Evolutionary conservation across 768 basidiomycete species (phyloP).

Genomic region (Boletus coccyginus): DNA sequence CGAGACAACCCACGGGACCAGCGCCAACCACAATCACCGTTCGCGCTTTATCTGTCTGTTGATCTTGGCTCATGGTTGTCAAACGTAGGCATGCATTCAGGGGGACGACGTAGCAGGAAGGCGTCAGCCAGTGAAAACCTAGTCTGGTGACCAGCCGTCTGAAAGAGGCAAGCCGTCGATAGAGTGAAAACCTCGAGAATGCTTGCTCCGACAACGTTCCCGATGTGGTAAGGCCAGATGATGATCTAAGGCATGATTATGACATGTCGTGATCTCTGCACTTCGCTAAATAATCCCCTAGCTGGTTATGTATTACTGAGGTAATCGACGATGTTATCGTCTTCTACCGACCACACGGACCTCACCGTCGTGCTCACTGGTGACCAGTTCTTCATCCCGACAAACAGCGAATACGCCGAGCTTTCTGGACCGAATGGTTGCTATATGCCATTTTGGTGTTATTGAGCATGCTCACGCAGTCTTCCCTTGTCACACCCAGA

Average conservation of each 20-base stretch:
- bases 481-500: conserved; percentile 23
- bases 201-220: background rate
- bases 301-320: conserved; percentile 6
- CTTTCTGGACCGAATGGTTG: conserved; percentile 39
- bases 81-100: background rate
- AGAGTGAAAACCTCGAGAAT: too few relatives aligned
- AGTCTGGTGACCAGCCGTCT: too few relatives aligned
- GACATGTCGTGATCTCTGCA: background rate
- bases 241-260: conserved; percentile 20
- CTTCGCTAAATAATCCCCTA: background rate
- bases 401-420: conserved; percentile 47
- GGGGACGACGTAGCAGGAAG: background rate
- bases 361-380: conserved; percentile 38
- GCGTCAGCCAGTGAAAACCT: too few relatives aligned
- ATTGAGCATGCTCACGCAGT: conserved; percentile 10
- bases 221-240: conserved; percentile 15
- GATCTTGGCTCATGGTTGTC: conserved; percentile 13
- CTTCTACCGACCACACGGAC: conserved; percentile 14
- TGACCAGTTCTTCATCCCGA: conserved; percentile 56
- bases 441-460: conserved; percentile 7
- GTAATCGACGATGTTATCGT: background rate
- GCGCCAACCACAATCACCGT: conserved; percentile 78
- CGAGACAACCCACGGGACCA: conserved; percentile 93
- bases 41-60: conserved; percentile 17
- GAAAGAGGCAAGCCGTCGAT: too few relatives aligned